phyloP scores from a whole-genome alignment of 306 rosid genomes.

The Adenanthera pavonina region DNA sequence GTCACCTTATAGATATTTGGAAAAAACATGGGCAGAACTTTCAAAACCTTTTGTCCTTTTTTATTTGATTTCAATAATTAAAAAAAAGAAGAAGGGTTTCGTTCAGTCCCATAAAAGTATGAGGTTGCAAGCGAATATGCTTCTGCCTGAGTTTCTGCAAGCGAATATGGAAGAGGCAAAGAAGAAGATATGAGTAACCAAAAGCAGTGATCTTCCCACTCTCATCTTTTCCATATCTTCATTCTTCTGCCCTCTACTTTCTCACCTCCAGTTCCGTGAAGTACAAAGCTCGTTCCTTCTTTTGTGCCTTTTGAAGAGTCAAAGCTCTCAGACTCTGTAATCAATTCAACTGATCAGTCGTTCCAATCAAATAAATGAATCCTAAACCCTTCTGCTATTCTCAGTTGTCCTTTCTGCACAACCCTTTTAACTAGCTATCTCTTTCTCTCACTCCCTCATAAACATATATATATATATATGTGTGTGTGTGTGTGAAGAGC shows the following conservation, averaged over 20 bases:
- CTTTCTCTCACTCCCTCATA: conserved; percentile 1
- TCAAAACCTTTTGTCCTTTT: background rate
- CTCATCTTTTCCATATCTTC: background rate
- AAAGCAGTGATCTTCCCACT: conserved; percentile 30
- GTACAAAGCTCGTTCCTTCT: conserved; percentile 33
- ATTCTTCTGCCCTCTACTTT: background rate
- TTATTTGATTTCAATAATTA: background rate
- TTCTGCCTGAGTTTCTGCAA: conserved; percentile 16
- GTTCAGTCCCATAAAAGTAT: background rate
- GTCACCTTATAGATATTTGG: background rate
- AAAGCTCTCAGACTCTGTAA: background rate
- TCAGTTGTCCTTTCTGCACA: conserved; percentile 1
- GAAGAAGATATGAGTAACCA: conserved; percentile 4
- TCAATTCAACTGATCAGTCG: background rate
- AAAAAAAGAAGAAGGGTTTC: background rate
- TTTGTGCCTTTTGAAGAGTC: conserved; percentile 42
- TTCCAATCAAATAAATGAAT: conserved; percentile 5
- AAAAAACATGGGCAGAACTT: conserved; percentile 11
- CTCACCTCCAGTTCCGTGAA: background rate
- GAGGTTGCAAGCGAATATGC: conserved; percentile 31
- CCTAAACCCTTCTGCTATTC: background rate
- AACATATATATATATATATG: background rate
- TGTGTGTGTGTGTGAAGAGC: background rate
- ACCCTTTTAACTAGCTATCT: conserved; percentile 15
- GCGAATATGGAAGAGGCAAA: conserved; percentile 7